Evolutionary conservation across 1,284 basidiomycete genomes (phyloP).

Genomic region (Cryptococcus sp.): DNA sequence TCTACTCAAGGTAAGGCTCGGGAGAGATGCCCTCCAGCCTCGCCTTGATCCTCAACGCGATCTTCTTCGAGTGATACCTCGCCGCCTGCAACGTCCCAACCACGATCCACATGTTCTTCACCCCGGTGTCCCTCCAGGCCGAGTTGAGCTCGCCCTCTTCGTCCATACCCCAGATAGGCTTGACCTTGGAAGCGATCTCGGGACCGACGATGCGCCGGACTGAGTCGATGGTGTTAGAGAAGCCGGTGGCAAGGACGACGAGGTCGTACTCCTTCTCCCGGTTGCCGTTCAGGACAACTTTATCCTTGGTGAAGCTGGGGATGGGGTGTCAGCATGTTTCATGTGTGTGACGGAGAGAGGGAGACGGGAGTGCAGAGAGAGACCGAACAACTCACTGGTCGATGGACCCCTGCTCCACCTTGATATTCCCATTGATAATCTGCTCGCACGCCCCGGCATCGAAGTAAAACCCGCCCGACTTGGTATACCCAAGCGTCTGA

Average conservation of each 20-base stretch:
- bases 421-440: conserved; percentile 35
- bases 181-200: conserved; percentile 53
- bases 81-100: conserved; percentile 50
- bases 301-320: conserved; percentile 20
- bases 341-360: too few relatives aligned
- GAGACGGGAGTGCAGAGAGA: too few relatives aligned
- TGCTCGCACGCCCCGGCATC: conserved; percentile 35
- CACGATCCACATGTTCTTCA: conserved; percentile 59
- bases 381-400: conserved; percentile 4
- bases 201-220: conserved; percentile 51
- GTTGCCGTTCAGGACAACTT: conserved; percentile 23
- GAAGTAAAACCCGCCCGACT: conserved; percentile 37
- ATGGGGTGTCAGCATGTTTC: background rate
- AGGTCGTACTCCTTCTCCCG: conserved; percentile 61
- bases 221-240: conserved; percentile 38
- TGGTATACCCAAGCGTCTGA: conserved; percentile 22
- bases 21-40: conserved; percentile 21
- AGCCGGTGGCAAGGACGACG: conserved; percentile 65
- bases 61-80: conserved; percentile 28
- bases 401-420: conserved; percentile 30
- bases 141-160: conserved; percentile 59
- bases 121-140: conserved; percentile 55
- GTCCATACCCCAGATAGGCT: conserved; percentile 59
- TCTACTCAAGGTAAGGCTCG: conserved; percentile 16
- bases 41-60: conserved; percentile 30